Conservation (phyloP, 2,329 filamentous ascomycete genomes). For the Sordariomycetes sp. region DNA sequence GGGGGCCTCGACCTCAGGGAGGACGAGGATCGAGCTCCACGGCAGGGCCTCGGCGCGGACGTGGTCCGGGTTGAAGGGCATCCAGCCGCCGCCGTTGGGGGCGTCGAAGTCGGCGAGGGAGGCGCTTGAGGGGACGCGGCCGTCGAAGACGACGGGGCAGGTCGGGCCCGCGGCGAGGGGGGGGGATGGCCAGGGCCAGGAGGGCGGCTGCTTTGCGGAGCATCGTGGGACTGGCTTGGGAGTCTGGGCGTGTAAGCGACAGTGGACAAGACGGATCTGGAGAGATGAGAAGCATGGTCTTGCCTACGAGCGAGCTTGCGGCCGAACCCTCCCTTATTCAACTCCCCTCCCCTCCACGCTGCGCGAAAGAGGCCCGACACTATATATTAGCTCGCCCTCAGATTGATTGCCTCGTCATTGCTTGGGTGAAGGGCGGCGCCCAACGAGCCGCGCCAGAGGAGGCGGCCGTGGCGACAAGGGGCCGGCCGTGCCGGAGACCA, state of each 20-base stretch:
- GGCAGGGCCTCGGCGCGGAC: slow-evolving; percentile 19
- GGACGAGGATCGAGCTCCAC: slow-evolving; percentile 21
- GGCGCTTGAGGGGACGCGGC: slow-evolving; percentile 15
- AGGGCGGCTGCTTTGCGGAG: slow-evolving; percentile 1
- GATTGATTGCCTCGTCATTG: neutral
- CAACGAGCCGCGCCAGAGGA: neutral
- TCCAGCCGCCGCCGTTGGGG: slow-evolving; percentile 12
- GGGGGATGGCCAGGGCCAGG: neutral
- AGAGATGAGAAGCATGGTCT: neutral
- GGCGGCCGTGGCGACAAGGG: too few relatives aligned
- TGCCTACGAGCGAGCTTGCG: neutral
- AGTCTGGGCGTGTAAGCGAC: neutral
- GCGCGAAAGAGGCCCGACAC: neutral
- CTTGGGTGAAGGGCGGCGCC: neutral
- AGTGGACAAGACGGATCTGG: neutral
- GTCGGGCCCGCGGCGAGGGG: slow-evolving; percentile 7
- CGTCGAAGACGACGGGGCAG: slow-evolving; percentile 23
- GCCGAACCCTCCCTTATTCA: neutral
- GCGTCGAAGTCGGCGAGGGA: slow-evolving; percentile 17
- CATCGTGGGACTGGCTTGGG: neutral
- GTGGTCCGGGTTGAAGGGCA: slow-evolving; percentile 20
- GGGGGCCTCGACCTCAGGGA: slow-evolving; percentile 11
- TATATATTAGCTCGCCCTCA: neutral
- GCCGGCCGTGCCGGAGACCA: too few relatives aligned
- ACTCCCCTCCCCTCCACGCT: neutral